phyloP scores from a whole-genome alignment of 768 basidiomycete species.

The Hemileccinum rubropunctum region DNA sequence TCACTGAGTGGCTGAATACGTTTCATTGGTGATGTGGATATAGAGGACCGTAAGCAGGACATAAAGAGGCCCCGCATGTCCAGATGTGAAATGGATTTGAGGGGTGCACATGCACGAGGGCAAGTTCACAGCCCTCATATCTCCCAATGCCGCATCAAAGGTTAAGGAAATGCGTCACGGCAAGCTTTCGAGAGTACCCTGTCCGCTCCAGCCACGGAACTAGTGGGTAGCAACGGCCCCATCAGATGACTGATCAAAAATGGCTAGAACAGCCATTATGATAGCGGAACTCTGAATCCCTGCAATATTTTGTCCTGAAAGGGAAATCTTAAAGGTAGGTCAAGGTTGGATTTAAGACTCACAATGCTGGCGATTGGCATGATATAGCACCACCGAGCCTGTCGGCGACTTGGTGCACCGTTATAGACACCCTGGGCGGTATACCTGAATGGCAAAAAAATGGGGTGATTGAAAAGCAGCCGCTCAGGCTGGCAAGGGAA shows the following conservation, averaged over 20 bases:
- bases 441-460: background rate
- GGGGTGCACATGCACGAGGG: background rate
- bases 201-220: background rate
- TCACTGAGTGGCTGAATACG: background rate
- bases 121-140: background rate
- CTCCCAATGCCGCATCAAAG: background rate
- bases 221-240: too few species aligned
- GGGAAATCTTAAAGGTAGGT: background rate
- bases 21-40: background rate
- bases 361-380: slow-evolving; percentile 4
- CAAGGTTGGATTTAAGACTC: background rate
- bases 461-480: background rate
- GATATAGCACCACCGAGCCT: background rate
- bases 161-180: background rate
- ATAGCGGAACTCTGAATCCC: background rate
- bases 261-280: background rate
- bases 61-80: background rate
- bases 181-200: background rate
- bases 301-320: background rate
- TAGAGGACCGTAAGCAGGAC: background rate
- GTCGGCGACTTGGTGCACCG: slow-evolving; percentile 3
- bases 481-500: background rate
- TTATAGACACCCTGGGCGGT: background rate
- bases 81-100: background rate
- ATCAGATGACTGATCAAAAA: background rate